These are phyloP conservation scores for Collybia sordida DNA, from an alignment of 768 basidiomycete species.

Conservation along the genomic window DNA sequence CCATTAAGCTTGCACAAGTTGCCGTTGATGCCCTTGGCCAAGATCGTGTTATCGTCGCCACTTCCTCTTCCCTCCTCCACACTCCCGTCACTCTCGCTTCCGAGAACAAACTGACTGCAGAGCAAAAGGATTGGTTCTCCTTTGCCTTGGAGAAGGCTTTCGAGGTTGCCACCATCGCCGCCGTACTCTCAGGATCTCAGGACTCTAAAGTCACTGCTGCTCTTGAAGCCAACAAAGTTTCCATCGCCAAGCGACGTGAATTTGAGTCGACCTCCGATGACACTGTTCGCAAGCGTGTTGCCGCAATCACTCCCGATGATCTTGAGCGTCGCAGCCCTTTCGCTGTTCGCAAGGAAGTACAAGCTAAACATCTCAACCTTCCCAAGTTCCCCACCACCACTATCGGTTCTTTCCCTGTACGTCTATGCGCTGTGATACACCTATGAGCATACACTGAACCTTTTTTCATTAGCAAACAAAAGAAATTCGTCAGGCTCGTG, in stretches of 20 bases:
- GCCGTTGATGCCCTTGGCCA: conserved; percentile 81
- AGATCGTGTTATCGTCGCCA: conserved; percentile 89
- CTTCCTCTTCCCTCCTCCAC: conserved; percentile 97
- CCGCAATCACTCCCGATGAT: conserved; percentile 82
- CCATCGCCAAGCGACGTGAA: conserved; percentile 91
- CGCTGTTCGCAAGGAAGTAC: conserved; percentile 81
- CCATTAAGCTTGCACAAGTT: conserved; percentile 80
- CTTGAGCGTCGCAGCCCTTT: conserved; percentile 90
- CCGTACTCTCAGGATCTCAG: conserved; percentile 83
- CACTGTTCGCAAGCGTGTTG: conserved; percentile 92
- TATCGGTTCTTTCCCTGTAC: conserved; percentile 95
- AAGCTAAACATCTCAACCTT: conserved; percentile 84
- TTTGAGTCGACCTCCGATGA: conserved; percentile 95
- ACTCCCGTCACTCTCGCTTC: conserved; percentile 93
- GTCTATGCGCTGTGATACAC: conserved; percentile 19
- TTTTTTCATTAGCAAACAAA: conserved; percentile 79
- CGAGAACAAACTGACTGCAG: conserved; percentile 84
- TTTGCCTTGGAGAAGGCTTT: conserved; percentile 95
- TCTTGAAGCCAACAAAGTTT: conserved; percentile 84
- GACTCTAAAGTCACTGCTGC: conserved; percentile 67
- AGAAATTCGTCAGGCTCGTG: conserved; percentile 96
- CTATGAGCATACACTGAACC: conserved; percentile 4
- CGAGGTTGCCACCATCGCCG: conserved; percentile 88
- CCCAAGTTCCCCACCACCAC: conserved; percentile 99
- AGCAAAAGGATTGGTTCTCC: conserved; percentile 98